Percentiles rank a stretch among this genome's conserved stretches.
phyloP scores from a whole-genome alignment of 2,329 filamentous ascomycete genomes.

The Lasiodiplodia citricola region DNA sequence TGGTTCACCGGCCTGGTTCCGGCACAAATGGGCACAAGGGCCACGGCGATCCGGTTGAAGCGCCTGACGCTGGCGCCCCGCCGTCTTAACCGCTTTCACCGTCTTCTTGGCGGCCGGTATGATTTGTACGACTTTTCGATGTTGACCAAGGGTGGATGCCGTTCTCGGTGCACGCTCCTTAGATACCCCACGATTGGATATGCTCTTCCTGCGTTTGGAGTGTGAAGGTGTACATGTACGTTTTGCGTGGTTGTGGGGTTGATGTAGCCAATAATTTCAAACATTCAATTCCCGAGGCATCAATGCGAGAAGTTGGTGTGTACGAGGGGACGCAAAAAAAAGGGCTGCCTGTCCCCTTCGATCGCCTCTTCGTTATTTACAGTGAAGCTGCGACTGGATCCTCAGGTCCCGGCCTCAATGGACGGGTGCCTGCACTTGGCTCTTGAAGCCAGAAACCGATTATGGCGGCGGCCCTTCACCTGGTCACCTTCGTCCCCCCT shows the following conservation, averaged over 20 bases:
- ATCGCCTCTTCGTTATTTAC: no score
- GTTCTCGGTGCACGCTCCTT: constrained; percentile 17
- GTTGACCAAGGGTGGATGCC: background rate
- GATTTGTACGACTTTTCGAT: background rate
- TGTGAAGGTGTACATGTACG: background rate
- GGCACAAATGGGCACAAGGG: constrained; percentile 14
- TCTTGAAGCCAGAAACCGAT: no score
- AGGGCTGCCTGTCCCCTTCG: no score
- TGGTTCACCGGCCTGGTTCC: constrained; percentile 14
- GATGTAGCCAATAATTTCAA: background rate
- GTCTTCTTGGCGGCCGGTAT: background rate
- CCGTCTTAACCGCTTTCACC: background rate
- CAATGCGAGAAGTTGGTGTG: no score
- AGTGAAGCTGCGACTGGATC: no score
- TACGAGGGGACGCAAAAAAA: no score
- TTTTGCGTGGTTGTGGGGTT: background rate
- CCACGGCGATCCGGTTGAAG: constrained; percentile 5
- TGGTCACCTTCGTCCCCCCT: no score
- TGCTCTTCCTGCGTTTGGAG: background rate
- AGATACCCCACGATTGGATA: constrained; percentile 16
- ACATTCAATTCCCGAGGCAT: no score
- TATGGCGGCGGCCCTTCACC: no score
- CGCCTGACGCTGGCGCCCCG: background rate
- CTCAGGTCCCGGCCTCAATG: no score
- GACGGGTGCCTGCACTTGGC: no score